phyloP scores from a whole-genome alignment of 2,329 filamentous ascomycete species.

The Trichoderma breve region DNA sequence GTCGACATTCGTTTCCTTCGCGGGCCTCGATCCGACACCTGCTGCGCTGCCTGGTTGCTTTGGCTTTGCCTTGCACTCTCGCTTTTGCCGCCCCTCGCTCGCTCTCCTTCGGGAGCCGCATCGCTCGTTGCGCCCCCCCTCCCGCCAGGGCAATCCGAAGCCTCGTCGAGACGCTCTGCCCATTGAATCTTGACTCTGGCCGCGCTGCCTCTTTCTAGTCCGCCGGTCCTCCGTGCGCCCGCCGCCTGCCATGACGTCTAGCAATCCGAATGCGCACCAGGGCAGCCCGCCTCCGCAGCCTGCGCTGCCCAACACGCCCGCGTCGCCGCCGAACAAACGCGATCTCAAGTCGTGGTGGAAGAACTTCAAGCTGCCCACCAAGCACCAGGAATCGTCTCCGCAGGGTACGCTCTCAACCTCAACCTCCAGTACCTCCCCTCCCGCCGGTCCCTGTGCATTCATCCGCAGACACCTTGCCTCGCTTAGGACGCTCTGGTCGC shows the following conservation, averaged over 20 bases:
- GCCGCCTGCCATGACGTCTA: conserved; percentile 35
- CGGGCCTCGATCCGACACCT: background rate
- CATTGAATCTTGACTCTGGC: conserved; percentile 7
- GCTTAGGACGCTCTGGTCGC: conserved; percentile 7
- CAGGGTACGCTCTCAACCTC: conserved; percentile 37
- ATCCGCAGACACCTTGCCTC: conserved; percentile 16
- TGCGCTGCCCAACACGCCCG: conserved; percentile 39
- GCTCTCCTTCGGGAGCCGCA: conserved; percentile 1
- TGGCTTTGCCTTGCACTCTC: background rate
- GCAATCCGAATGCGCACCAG: conserved; percentile 34
- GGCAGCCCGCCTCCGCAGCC: conserved; percentile 32
- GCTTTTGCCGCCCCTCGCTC: background rate
- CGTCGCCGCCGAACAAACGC: conserved; percentile 77
- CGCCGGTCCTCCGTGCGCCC: background rate
- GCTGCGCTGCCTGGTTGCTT: background rate
- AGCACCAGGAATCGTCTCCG: conserved; percentile 53
- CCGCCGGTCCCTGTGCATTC: background rate
- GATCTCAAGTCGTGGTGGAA: conserved; percentile 98
- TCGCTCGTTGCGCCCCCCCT: conserved; percentile 4
- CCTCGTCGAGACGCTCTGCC: background rate
- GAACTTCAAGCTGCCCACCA: conserved; percentile 73
- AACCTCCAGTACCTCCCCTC: background rate
- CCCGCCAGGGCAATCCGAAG: background rate
- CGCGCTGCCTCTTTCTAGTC: background rate
- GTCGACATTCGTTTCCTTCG: background rate